These are phyloP conservation scores for Ricinus communis DNA, from an alignment of 345 rosid genomes.

Conservation along the genomic window DNA sequence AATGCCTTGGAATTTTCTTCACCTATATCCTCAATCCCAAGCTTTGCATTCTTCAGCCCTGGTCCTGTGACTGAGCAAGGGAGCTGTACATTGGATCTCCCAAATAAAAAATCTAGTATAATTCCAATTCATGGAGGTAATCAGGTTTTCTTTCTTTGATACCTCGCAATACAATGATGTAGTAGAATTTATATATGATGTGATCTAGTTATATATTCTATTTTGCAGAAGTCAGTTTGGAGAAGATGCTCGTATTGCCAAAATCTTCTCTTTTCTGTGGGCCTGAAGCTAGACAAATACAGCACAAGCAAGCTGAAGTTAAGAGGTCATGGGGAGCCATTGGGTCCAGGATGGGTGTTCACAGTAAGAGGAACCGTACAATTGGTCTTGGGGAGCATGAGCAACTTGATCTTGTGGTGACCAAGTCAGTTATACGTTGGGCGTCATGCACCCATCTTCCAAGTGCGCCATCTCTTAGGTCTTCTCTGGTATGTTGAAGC, in stretches of 20 bases:
- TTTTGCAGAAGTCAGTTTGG: constrained; percentile 32
- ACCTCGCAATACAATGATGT: not conserved
- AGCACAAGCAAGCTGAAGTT: constrained; percentile 29
- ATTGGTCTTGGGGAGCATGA: constrained; percentile 58
- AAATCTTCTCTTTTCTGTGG: constrained; percentile 29
- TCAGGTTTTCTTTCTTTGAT: constrained; percentile 9
- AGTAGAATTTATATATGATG: not conserved
- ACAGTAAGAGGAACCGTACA: constrained; percentile 55
- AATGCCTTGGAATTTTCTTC: constrained; percentile 36
- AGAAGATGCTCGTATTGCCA: constrained; percentile 26
- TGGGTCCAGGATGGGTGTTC: constrained; percentile 44
- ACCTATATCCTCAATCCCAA: constrained; percentile 49
- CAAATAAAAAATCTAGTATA: constrained; percentile 9
- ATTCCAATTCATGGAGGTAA: constrained; percentile 41
- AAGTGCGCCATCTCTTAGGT: constrained; percentile 47
- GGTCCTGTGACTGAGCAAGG: constrained; percentile 30
- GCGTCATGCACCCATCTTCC: constrained; percentile 61
- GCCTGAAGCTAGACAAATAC: constrained; percentile 31
- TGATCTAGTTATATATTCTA: too few relatives aligned
- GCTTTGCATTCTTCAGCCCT: constrained; percentile 60
- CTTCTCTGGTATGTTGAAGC: constrained; percentile 58
- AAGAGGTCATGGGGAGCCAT: constrained; percentile 37
- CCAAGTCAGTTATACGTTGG: constrained; percentile 68
- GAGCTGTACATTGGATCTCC: constrained; percentile 18
- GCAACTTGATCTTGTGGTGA: constrained; percentile 44